These are phyloP conservation scores for Xylaria sp. DNA, from an alignment of 2,329 filamentous ascomycete genomes.

Conservation along the genomic window DNA sequence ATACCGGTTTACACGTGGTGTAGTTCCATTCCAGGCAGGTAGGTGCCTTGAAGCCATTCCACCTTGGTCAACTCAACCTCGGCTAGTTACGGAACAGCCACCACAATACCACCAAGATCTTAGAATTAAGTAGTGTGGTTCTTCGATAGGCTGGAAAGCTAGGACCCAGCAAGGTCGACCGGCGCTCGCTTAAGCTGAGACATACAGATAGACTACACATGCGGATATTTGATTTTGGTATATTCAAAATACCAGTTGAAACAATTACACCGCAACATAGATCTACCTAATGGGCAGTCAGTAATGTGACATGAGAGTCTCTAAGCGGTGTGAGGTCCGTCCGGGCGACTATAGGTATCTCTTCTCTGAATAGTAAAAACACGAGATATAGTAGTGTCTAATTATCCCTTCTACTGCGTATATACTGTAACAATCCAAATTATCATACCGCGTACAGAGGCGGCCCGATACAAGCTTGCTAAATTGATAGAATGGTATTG, in stretches of 20 bases:
- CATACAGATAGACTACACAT: not conserved
- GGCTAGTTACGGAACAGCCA: slow-evolving; percentile 14
- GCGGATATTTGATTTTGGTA: not conserved
- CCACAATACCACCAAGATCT: slow-evolving; percentile 29
- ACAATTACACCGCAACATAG: not conserved
- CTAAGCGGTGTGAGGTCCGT: not conserved
- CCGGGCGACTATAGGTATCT: not conserved
- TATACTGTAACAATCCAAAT: too few species aligned
- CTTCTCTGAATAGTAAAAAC: not conserved
- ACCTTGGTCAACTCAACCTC: slow-evolving; percentile 17
- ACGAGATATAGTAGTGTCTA: not conserved
- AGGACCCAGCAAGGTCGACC: not conserved
- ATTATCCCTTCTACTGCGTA: not conserved
- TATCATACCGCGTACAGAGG: too few species aligned
- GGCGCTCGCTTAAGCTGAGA: not conserved
- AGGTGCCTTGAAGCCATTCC: slow-evolving; percentile 4
- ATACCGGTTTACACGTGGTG: slow-evolving; percentile 23
- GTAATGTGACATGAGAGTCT: not conserved
- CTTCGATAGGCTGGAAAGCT: not conserved
- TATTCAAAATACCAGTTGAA: not conserved
- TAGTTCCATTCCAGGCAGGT: slow-evolving; percentile 9
- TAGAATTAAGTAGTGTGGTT: not conserved
- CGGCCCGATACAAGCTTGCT: not conserved
- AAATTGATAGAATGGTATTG: not conserved
- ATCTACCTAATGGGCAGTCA: not conserved